phyloP scores from a whole-genome alignment of 164 flowering plant genomes.

The Vitis vinifera region ASM3070453v1 NC_081812.1:17797001-17797500 shows the following conservation, averaged over 20 bases:
- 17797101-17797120: background rate
- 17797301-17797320: constrained; percentile 96
- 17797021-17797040: constrained; percentile 28
- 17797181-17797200: background rate
- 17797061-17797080: constrained; percentile 18
- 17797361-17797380: constrained; percentile 72
- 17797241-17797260: constrained; percentile 74
- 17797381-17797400: constrained; percentile 72
- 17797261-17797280: constrained; percentile 92
- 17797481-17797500: no score
- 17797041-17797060: constrained; percentile 13
- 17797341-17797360: constrained; percentile 86
- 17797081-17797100: constrained; percentile 25
- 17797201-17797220: background rate
- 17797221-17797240: background rate
- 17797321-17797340: constrained; percentile 77
- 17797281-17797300: constrained; percentile 74
- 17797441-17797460: background rate
- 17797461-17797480: no score
- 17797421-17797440: background rate
- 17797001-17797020: constrained; percentile 38
- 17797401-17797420: background rate
- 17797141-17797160: constrained; percentile 2
- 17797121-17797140: constrained; percentile 8
- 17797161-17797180: background rate